These are phyloP conservation scores for Kwoniella sp. DNA, from an alignment of 768 basidiomycete genomes.

Conservation along the genomic window DNA sequence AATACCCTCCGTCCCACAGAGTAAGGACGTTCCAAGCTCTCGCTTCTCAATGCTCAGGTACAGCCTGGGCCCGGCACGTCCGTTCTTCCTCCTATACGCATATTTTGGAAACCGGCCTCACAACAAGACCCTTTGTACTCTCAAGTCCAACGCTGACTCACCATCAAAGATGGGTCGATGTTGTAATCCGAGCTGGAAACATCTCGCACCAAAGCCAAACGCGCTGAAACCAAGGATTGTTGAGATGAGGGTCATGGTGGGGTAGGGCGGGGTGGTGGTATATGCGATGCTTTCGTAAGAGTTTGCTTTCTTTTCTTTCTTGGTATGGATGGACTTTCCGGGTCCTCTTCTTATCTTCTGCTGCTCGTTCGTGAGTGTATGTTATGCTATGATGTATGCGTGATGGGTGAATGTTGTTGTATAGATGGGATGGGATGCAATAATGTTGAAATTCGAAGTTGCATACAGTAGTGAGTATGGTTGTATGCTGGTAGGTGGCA, in stretches of 20 bases:
- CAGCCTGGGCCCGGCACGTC: too few species aligned
- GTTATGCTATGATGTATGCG: not conserved
- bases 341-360: too few species aligned
- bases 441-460: not conserved
- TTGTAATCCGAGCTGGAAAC: slow-evolving; percentile 86
- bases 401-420: too few species aligned
- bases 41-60: too few species aligned
- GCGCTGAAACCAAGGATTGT: slow-evolving; percentile 80
- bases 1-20: too few species aligned
- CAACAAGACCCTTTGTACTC: too few species aligned
- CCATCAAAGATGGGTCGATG: slow-evolving; percentile 76
- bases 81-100: too few species aligned
- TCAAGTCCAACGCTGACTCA: slow-evolving; percentile 59
- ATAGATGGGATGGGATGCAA: too few species aligned
- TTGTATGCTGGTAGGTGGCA: not conserved
- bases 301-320: not conserved
- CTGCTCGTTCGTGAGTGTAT: not conserved
- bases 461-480: not conserved
- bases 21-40: too few species aligned
- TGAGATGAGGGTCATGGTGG: slow-evolving; percentile 74
- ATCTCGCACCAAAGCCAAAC: slow-evolving; percentile 78
- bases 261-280: not conserved
- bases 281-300: not conserved
- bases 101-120: too few species aligned
- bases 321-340: not conserved